phyloP scores from a whole-genome alignment of 768 basidiomycete genomes.

The Leucosporidium yakuticum region DNA sequence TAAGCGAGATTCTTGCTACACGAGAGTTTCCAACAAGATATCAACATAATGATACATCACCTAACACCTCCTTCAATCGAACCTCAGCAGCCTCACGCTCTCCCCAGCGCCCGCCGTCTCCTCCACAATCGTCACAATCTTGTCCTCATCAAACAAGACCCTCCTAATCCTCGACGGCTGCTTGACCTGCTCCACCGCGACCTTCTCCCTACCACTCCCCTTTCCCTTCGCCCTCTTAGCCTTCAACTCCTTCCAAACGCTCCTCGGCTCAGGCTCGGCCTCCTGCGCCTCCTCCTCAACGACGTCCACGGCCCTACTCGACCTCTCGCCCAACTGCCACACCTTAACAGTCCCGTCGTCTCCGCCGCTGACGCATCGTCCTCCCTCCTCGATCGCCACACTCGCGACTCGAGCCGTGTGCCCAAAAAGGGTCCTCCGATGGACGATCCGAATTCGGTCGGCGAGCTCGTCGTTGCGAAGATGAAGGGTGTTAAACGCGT shows the following conservation, averaged over 20 bases:
- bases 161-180: background rate
- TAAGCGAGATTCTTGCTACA: no score
- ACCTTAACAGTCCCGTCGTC: constrained; percentile 29
- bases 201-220: background rate
- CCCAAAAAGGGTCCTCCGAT: constrained; percentile 26
- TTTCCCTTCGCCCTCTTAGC: background rate
- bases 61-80: constrained; percentile 1
- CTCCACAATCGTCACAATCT: constrained; percentile 20
- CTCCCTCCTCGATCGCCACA: constrained; percentile 14
- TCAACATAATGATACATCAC: no score
- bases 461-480: background rate
- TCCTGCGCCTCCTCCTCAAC: background rate
- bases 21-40: no score
- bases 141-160: constrained; percentile 23
- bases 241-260: no score
- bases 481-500: background rate
- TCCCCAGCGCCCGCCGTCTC: background rate
- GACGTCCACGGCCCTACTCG: background rate
- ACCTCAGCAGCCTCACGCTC: constrained; percentile 16
- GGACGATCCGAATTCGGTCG: background rate
- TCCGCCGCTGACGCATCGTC: constrained; percentile 19
- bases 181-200: background rate
- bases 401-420: constrained; percentile 22
- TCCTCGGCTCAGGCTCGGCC: no score
- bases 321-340: constrained; percentile 8